Evolutionary conservation across 1,284 basidiomycete genomes (phyloP).

Genomic region (Ceratobasidium sp.): DNA sequence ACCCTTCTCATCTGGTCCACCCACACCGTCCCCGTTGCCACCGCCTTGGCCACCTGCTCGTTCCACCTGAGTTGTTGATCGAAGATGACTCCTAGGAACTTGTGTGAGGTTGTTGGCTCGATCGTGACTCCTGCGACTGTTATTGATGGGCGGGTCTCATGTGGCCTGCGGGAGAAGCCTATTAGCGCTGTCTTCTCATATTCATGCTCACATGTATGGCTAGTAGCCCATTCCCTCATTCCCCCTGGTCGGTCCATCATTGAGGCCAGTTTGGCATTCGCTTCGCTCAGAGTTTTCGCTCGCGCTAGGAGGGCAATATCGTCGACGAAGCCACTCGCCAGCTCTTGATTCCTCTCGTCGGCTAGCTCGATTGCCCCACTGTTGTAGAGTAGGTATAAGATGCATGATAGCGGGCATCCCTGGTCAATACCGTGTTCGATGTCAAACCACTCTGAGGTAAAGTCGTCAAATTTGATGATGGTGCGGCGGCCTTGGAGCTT

Average conservation of each 20-base stretch:
- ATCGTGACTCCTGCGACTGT: slow-evolving; percentile 16
- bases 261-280: neutral
- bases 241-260: slow-evolving; percentile 28
- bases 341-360: neutral
- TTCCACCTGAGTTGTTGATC: slow-evolving; percentile 46
- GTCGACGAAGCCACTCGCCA: slow-evolving; percentile 43
- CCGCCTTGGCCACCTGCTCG: slow-evolving; percentile 31
- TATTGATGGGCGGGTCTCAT: neutral
- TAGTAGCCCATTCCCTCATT: slow-evolving; percentile 22
- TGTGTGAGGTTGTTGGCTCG: slow-evolving; percentile 9
- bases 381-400: slow-evolving; percentile 41
- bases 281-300: slow-evolving; percentile 18
- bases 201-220: slow-evolving; percentile 24
- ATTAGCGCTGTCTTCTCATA: slow-evolving; percentile 35
- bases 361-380: slow-evolving; percentile 3
- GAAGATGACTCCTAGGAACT: slow-evolving; percentile 47
- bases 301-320: slow-evolving; percentile 36
- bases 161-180: slow-evolving; percentile 17
- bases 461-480: slow-evolving; percentile 31
- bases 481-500: slow-evolving; percentile 25
- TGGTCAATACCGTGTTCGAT: slow-evolving; percentile 42
- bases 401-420: slow-evolving; percentile 44
- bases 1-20: slow-evolving; percentile 42
- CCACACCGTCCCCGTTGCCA: slow-evolving; percentile 1
- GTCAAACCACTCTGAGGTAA: slow-evolving; percentile 13